Conservation (phyloP, 1,139 yeast species). For the Taphrina sp. region DNA sequence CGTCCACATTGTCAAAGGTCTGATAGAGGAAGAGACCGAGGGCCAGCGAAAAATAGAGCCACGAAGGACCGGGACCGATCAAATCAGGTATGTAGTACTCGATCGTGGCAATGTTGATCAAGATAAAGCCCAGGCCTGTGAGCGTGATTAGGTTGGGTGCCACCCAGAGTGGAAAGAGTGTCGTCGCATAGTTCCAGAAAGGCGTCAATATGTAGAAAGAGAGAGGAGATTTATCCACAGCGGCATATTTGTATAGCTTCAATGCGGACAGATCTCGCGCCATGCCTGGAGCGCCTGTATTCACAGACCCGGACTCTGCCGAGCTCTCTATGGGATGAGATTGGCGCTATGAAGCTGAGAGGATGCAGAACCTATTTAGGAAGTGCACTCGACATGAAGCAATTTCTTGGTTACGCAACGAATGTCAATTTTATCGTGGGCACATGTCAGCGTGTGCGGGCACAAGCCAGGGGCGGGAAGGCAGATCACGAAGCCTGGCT, state of each 20-base stretch:
- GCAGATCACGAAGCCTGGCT: no score
- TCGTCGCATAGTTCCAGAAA: constrained; percentile 69
- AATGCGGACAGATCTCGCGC: constrained; percentile 17
- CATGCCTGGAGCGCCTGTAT: no score
- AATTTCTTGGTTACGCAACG: no score
- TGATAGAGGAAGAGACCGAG: constrained; percentile 72
- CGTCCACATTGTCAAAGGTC: constrained; percentile 78
- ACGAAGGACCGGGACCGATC: constrained; percentile 54
- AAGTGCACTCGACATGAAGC: no score
- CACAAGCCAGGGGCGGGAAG: no score
- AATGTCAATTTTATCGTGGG: no score
- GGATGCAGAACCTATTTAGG: no score
- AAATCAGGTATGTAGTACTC: constrained; percentile 57
- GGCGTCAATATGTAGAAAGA: constrained; percentile 64
- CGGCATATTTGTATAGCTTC: constrained; percentile 38
- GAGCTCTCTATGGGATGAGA: no score
- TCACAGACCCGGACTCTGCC: no score
- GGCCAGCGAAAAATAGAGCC: constrained; percentile 68
- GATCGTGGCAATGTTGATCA: constrained; percentile 55
- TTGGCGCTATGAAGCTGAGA: no score
- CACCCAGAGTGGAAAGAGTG: constrained; percentile 66
- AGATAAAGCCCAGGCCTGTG: constrained; percentile 60
- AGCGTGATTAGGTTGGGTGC: constrained; percentile 77
- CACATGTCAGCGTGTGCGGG: no score
- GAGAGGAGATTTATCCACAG: constrained; percentile 67